A percentile compares a stretch with the other conserved stretches of the same genome.
phyloP scores from a whole-genome alignment of 2,329 filamentous ascomycete genomes.

The Coniochaeta sp. region DNA sequence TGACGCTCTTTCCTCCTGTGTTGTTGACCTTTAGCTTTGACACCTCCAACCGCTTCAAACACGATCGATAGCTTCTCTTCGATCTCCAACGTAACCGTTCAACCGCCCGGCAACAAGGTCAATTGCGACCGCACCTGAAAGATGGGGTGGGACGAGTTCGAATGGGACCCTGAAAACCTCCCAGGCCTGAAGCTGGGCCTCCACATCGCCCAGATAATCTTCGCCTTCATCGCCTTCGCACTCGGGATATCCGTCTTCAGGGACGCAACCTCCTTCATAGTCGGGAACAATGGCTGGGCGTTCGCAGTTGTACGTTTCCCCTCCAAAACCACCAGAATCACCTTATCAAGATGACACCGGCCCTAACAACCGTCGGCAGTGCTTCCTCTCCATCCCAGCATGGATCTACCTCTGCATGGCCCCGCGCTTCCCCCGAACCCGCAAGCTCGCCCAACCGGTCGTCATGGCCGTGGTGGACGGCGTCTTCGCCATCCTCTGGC shows the following conservation, averaged over 20 bases:
- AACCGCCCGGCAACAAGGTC: not conserved
- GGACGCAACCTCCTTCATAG: constrained; percentile 37
- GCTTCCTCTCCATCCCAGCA: constrained; percentile 55
- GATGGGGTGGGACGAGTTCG: constrained; percentile 23
- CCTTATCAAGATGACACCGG: not conserved
- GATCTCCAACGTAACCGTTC: not conserved
- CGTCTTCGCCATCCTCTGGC: constrained; percentile 54
- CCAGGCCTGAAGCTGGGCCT: constrained; percentile 49
- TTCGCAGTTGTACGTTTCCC: constrained; percentile 51
- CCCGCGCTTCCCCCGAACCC: constrained; percentile 54
- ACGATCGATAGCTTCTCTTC: not conserved
- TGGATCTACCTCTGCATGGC: constrained; percentile 60
- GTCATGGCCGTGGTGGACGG: constrained; percentile 52
- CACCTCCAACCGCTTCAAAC: not conserved
- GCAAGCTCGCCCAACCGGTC: constrained; percentile 53
- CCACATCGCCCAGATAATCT: constrained; percentile 46
- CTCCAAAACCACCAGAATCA: not conserved
- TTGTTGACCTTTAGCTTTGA: not conserved
- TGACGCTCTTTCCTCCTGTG: not conserved
- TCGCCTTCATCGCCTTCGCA: constrained; percentile 48
- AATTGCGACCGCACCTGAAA: not conserved
- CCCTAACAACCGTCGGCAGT: constrained; percentile 30
- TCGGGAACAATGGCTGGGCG: constrained; percentile 54
- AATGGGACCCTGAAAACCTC: constrained; percentile 46
- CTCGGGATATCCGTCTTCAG: constrained; percentile 54